Percentiles rank a stretch among this genome's conserved stretches.
Conservation (phyloP, 179 eudicot genomes). For the Pouteria campechiana region DNA sequence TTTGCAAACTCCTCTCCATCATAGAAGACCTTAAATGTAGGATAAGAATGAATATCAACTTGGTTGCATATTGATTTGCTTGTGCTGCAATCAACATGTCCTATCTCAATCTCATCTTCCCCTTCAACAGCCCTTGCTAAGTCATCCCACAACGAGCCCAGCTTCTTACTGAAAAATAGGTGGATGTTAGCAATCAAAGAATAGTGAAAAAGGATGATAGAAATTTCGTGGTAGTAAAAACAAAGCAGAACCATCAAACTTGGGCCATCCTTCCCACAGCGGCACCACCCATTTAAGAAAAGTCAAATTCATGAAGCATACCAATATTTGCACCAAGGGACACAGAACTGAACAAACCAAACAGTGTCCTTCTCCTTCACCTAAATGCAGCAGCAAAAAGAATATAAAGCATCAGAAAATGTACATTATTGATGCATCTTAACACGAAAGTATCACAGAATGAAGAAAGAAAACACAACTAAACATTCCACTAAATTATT, state of each 20-base stretch:
- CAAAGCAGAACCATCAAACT: no score
- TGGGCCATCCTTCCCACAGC: no score
- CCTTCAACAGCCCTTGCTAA: conserved; percentile 84
- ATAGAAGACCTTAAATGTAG: conserved; percentile 90
- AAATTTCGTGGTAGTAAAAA: no score
- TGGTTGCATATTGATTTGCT: conserved; percentile 61
- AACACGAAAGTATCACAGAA: neutral
- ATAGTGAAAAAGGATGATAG: neutral
- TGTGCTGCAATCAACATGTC: conserved; percentile 75
- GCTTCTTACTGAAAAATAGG: conserved; percentile 46
- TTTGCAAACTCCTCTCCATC: conserved; percentile 88
- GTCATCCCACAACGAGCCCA: conserved; percentile 90
- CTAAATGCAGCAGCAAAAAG: conserved; percentile 17
- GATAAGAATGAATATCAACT: conserved; percentile 90
- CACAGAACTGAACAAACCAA: conserved; percentile 87
- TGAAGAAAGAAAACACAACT: neutral
- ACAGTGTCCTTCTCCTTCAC: conserved; percentile 94
- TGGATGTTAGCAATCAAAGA: conserved; percentile 3
- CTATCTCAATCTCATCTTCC: conserved; percentile 88
- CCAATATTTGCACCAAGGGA: conserved; percentile 99
- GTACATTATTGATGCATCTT: neutral
- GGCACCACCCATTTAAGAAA: neutral
- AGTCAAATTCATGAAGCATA: conserved; percentile 14
- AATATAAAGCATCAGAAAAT: neutral
- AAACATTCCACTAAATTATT: no score